Evolutionary conservation across 768 basidiomycete species (phyloP), one percentile per base, ranked within the genome.

Genomic region (Cyclocybe cylindracea): DNA sequence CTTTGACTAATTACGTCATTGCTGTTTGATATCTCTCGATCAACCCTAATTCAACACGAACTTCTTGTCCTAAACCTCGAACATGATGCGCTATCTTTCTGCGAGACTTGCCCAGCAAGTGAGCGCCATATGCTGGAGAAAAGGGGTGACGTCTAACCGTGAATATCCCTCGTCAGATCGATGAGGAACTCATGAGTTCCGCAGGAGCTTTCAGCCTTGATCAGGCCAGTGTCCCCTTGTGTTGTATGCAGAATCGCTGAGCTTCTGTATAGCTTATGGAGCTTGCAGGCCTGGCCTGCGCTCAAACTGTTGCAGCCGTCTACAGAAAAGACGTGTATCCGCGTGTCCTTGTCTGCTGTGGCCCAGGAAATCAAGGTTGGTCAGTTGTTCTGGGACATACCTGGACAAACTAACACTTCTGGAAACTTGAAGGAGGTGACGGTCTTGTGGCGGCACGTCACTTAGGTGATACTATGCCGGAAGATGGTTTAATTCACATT

Each of bases 381-480:
- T 39, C 5, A 1, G 1, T 2, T 1, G 14, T 40, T 5, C 45
- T 14, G 19, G 34, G 18, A n/a, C n/a, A 33, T 10, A n/a, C 16
- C 10, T 29, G 34, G 14, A 32, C 7, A 18, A 38, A 19, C 39
- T 58, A 24, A 38, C 5, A 44, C 18, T 14, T 11, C 5, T 33
- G 13, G 16, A 36, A 39, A 13, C 61, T 36, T 50, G 10, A 50
- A 72, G 89, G 94, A 1, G 97, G 97, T 10, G 97, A 99, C 70
- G 97, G 97, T 3, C 75, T 99, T 0, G 96, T 98, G 19, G 97
- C 97, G 29, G 97, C 97, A 39, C 79, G 96, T 39, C 97, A 99
- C 71, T 80, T 99, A 7, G 85, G 92, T 91, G 14, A 11, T 31
- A 10, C 32, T 35, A 9, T 42, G 29, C 51, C 34, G 55, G 4